Evolutionary conservation across 225 moss, liverwort and hornwort species (phyloP).

Genomic region (Ulota crispa): DNA sequence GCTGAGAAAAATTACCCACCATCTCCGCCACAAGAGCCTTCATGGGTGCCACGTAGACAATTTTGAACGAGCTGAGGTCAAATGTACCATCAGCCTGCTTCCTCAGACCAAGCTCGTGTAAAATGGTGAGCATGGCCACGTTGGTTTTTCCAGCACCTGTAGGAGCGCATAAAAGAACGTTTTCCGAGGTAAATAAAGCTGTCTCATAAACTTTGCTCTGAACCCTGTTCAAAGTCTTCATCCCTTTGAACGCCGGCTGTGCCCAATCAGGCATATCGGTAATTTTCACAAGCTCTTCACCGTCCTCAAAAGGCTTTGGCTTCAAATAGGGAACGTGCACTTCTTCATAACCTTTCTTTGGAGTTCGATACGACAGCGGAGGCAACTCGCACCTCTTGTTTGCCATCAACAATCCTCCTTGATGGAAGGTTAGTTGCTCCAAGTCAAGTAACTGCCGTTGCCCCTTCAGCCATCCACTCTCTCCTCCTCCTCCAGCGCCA

Average conservation of each 20-base stretch:
- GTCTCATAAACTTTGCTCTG: conserved; percentile 94
- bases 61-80: conserved; percentile 78
- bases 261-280: conserved; percentile 96
- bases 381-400: conserved; percentile 96
- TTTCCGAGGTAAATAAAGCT: conserved; percentile 80
- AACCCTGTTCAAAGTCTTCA: conserved; percentile 88
- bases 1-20: conserved; percentile 86
- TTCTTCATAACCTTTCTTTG: conserved; percentile 96
- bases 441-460: conserved; percentile 89
- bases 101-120: conserved; percentile 84
- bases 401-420: conserved; percentile 94
- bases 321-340: conserved; percentile 90
- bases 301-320: conserved; percentile 82
- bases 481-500: conserved; percentile 64
- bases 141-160: conserved; percentile 97
- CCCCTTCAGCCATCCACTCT: conserved; percentile 92
- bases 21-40: conserved; percentile 94
- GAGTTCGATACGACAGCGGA: conserved; percentile 68
- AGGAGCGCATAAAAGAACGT: conserved; percentile 87
- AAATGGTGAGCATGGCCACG: conserved; percentile 87
- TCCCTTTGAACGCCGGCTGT: conserved; percentile 79
- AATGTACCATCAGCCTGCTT: conserved; percentile 71
- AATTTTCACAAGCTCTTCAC: conserved; percentile 86
- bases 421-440: conserved; percentile 88
- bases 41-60: conserved; percentile 96